Percentiles rank a stretch among this genome's conserved stretches.
Conservation (phyloP, 768 basidiomycete genomes). For the Dioszegia crocea region DNA sequence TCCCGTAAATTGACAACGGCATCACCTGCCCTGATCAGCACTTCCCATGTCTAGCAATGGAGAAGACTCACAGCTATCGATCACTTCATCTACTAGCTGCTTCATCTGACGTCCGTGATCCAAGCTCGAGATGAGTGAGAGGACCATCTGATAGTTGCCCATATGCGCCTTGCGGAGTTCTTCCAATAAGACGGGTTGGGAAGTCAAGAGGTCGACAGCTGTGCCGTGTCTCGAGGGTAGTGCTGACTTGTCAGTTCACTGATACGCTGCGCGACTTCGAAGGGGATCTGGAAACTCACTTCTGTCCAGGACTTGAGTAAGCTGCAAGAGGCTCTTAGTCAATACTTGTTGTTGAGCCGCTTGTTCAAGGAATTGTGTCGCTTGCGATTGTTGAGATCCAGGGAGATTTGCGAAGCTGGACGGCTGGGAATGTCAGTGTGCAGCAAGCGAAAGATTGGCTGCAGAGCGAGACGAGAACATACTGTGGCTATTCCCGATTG, state of each 20-base stretch:
- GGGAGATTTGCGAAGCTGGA: conserved; percentile 19
- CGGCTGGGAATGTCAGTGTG: neutral
- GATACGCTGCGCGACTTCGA: no score
- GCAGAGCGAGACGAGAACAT: neutral
- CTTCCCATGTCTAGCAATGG: neutral
- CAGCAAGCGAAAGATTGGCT: neutral
- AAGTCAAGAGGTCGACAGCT: conserved; percentile 77
- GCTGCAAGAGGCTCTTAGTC: conserved; percentile 47
- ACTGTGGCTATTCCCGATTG: conserved; percentile 45
- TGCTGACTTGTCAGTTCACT: no score
- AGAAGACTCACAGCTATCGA: conserved; percentile 65
- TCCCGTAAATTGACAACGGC: conserved; percentile 89
- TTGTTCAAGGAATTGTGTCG: conserved; percentile 46
- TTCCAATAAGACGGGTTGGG: conserved; percentile 73
- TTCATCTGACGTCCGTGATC: conserved; percentile 84
- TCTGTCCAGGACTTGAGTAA: conserved; percentile 49
- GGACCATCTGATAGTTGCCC: conserved; percentile 86
- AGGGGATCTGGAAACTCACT: conserved; percentile 24
- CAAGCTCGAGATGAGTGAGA: conserved; percentile 86
- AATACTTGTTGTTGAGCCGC: conserved; percentile 47
- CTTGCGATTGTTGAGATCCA: conserved; percentile 29
- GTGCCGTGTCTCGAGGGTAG: conserved; percentile 64
- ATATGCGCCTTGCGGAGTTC: conserved; percentile 82
- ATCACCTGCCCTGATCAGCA: conserved; percentile 59
- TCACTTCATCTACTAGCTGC: conserved; percentile 79